Conservation (phyloP, 495 filamentous ascomycete genomes). For the Trypethelium eluteriae region DNA sequence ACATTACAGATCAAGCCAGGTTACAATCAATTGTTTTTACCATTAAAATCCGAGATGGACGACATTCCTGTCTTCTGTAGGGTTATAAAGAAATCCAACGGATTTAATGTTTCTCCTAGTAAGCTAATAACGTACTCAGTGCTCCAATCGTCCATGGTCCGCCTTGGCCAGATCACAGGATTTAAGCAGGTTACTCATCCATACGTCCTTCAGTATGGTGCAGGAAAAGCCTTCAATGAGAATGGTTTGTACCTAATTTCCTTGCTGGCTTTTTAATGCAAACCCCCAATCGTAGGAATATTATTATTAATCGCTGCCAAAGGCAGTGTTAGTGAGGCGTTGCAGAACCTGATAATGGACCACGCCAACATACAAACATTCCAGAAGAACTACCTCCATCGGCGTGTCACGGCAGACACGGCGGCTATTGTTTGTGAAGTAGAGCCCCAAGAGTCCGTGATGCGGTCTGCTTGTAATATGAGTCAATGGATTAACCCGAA, state of each 20-base stretch:
- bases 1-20: too few species aligned
- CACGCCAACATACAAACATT: slow-evolving; percentile 7
- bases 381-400: slow-evolving; percentile 9
- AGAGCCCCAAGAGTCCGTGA: background rate
- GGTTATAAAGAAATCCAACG: too few species aligned
- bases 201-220: slow-evolving; percentile 7
- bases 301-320: background rate
- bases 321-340: slow-evolving; percentile 7
- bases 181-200: slow-evolving; percentile 5
- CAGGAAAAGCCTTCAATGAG: slow-evolving; percentile 10
- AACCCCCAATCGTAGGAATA: slow-evolving; percentile 11
- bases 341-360: slow-evolving; percentile 13
- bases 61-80: too few species aligned
- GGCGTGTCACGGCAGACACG: background rate
- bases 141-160: background rate
- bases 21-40: too few species aligned
- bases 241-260: background rate
- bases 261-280: too few species aligned
- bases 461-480: slow-evolving; percentile 11
- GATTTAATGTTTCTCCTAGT: too few species aligned
- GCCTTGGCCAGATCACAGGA: slow-evolving; percentile 8
- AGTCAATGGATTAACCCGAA: slow-evolving; percentile 25
- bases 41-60: too few species aligned
- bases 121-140: too few species aligned
- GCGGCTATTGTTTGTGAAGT: background rate